Conservation (phyloP, 108 stramenopile genomes). For the Nitzschia inconspicua region DNA sequence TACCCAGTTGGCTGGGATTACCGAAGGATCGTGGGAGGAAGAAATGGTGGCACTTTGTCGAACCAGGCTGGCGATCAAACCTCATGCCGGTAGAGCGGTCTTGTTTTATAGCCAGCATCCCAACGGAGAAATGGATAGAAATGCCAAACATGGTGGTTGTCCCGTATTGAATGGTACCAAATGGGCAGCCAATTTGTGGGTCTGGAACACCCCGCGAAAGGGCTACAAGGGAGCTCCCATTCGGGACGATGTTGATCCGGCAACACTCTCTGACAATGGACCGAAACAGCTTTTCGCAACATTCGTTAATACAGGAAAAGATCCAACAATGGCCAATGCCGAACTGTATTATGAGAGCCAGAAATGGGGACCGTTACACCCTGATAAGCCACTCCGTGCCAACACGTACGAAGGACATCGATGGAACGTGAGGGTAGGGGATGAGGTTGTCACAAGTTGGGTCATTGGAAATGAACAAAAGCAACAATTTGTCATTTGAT, state of each 20-base stretch:
- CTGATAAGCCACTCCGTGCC: constrained; percentile 47
- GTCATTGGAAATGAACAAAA: constrained; percentile 18
- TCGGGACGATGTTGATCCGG: not conserved
- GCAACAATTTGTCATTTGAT: constrained; percentile 5
- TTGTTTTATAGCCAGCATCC: constrained; percentile 75
- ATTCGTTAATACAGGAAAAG: constrained; percentile 43
- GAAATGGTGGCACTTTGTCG: constrained; percentile 67
- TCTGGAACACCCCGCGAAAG: constrained; percentile 69
- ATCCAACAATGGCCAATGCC: constrained; percentile 42
- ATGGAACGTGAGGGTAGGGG: constrained; percentile 70
- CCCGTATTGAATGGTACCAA: constrained; percentile 64
- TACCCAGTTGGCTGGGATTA: constrained; percentile 34
- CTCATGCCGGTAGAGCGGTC: constrained; percentile 54
- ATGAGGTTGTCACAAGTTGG: constrained; percentile 39
- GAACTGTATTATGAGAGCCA: constrained; percentile 57
- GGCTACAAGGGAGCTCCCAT: constrained; percentile 27
- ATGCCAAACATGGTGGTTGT: constrained; percentile 80
- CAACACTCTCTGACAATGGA: not conserved
- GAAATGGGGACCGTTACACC: constrained; percentile 58
- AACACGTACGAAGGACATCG: constrained; percentile 74
- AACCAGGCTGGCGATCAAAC: constrained; percentile 45
- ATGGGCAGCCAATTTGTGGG: constrained; percentile 93
- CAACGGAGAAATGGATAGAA: constrained; percentile 51
- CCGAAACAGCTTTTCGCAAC: constrained; percentile 32
- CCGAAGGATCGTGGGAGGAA: constrained; percentile 66